A percentile compares a stretch with the other conserved stretches of the same genome.
These are phyloP conservation scores for Plectranthus barbatus DNA, from an alignment of 257 asterid genomes.

Conservation along the genomic window DNA sequence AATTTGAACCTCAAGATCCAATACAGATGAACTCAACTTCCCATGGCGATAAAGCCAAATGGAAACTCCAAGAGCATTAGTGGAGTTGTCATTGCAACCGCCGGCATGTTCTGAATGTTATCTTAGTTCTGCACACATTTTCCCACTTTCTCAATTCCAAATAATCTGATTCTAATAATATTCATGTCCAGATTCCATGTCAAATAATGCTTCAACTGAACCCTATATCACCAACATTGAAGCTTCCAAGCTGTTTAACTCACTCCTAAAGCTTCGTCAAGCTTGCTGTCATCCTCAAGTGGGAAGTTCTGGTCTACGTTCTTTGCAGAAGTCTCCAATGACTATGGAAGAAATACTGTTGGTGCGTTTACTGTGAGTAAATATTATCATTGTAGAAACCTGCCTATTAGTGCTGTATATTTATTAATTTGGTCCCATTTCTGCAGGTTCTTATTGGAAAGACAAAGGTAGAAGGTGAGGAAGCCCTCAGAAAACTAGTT, in stretches of 20 bases:
- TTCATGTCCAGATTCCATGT: constrained; percentile 37
- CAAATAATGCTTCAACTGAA: constrained; percentile 36
- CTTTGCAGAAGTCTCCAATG: constrained; percentile 93
- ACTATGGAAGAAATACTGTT: constrained; percentile 94
- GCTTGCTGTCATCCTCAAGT: constrained; percentile 99
- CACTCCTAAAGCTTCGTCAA: constrained; percentile 97
- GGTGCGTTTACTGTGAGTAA: constrained; percentile 39
- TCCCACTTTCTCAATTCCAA: not conserved
- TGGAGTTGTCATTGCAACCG: no score
- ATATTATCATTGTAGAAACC: constrained; percentile 10
- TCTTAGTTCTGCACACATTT: not conserved
- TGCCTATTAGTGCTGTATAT: not conserved
- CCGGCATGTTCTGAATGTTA: no score
- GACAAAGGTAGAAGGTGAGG: constrained; percentile 96
- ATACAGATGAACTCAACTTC: no score
- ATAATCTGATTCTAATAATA: constrained; percentile 10
- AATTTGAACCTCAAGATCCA: no score
- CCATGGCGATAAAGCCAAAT: no score
- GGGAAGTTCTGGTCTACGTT: constrained; percentile 94
- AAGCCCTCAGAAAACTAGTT: constrained; percentile 77
- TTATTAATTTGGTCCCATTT: constrained; percentile 13
- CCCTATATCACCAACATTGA: constrained; percentile 59
- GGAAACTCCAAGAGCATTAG: no score
- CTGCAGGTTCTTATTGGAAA: constrained; percentile 83
- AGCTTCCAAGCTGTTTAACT: constrained; percentile 88